A percentile compares a stretch with the other conserved stretches of the same genome.
Conservation (phyloP, 805 yeast genomes). For the Komagataella pseudopastoris region DNA sequence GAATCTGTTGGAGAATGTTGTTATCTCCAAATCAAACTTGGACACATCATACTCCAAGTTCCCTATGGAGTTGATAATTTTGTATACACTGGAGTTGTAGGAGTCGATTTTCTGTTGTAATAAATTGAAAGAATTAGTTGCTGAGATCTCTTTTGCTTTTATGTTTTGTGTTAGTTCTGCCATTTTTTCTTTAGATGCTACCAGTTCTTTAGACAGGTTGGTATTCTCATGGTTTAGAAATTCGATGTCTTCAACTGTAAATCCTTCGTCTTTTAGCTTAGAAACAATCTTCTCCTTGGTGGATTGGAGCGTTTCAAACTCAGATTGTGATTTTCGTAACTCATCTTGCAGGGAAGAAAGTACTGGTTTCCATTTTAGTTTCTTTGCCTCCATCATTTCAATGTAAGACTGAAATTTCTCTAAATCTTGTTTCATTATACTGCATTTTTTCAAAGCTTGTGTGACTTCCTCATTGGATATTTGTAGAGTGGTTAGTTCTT, state of each 20-base stretch:
- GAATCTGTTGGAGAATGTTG: slow-evolving; percentile 16
- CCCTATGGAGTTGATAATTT: slow-evolving; percentile 22
- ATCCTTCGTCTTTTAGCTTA: slow-evolving; percentile 38
- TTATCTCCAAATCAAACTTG: slow-evolving; percentile 25
- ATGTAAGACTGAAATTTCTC: slow-evolving; percentile 61
- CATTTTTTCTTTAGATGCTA: slow-evolving; percentile 20
- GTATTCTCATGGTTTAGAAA: slow-evolving; percentile 49
- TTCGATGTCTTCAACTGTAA: slow-evolving; percentile 52
- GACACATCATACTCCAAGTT: slow-evolving; percentile 5
- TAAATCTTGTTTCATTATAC: slow-evolving; percentile 58
- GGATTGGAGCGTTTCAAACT: slow-evolving; percentile 24
- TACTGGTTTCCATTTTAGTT: slow-evolving; percentile 47
- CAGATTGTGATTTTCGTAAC: slow-evolving; percentile 27
- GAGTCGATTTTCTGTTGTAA: slow-evolving; percentile 37
- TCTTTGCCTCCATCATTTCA: slow-evolving; percentile 50
- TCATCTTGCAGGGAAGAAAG: slow-evolving; percentile 46
- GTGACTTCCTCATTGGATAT: slow-evolving; percentile 32
- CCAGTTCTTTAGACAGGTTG: slow-evolving; percentile 34
- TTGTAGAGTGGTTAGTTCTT: slow-evolving; percentile 25
- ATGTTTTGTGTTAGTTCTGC: slow-evolving; percentile 32
- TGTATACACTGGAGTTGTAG: slow-evolving; percentile 41
- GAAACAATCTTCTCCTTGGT: slow-evolving; percentile 22
- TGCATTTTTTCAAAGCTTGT: slow-evolving; percentile 39
- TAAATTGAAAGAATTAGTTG: slow-evolving; percentile 33
- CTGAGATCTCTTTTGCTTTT: slow-evolving; percentile 33